A percentile compares a stretch with the other conserved stretches of the same genome.
Evolutionary conservation across 1,284 basidiomycete species (phyloP).

Genomic region (Ganoderma resinaceum): DNA sequence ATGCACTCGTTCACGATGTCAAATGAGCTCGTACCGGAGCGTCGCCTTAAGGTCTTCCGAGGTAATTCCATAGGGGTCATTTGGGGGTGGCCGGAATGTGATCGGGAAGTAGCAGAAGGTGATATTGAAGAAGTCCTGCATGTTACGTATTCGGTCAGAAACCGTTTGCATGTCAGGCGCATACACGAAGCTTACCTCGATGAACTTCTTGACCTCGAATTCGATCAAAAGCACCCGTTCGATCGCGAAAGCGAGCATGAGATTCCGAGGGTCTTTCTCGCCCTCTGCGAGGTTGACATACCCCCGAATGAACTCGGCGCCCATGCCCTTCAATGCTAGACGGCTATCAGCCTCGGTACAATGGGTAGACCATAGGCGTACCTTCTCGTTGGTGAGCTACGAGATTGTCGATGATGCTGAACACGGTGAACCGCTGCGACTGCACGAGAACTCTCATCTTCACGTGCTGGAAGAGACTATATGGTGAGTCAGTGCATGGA

Average conservation of each 20-base stretch:
- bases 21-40: constrained; percentile 58
- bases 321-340: constrained; percentile 75
- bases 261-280: constrained; percentile 97
- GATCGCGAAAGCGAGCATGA: constrained; percentile 91
- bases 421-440: constrained; percentile 83
- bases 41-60: constrained; percentile 85
- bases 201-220: constrained; percentile 77
- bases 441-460: constrained; percentile 86
- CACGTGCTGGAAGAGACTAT: constrained; percentile 80
- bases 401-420: constrained; percentile 83
- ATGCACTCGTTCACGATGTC: not conserved
- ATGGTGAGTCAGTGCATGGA: constrained; percentile 5
- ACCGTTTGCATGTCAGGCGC: not conserved
- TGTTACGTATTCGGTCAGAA: not conserved
- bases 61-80: constrained; percentile 94
- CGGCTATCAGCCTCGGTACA: not conserved
- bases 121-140: constrained; percentile 92
- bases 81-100: constrained; percentile 93
- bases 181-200: constrained; percentile 69
- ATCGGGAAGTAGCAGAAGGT: constrained; percentile 99
- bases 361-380: constrained; percentile 39
- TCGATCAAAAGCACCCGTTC: constrained; percentile 86
- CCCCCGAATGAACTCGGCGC: constrained; percentile 74
- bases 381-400: constrained; percentile 78
- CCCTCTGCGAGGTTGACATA: constrained; percentile 89